These are phyloP conservation scores for Pelargonium fulgidum DNA, from an alignment of 441 rosid genomes.

Conservation along the genomic window DNA sequence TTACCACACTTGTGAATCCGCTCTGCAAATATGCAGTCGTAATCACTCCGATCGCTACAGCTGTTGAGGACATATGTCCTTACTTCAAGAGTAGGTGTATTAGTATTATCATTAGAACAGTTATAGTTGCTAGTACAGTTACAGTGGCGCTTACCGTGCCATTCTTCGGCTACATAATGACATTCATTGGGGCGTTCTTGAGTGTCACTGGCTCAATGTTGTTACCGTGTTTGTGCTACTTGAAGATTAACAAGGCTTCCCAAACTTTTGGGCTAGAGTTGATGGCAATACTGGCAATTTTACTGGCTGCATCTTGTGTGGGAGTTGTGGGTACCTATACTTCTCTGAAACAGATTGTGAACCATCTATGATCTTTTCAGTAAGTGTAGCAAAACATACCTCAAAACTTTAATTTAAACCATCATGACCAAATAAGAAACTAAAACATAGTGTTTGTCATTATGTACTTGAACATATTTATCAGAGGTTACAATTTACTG, in stretches of 20 bases:
- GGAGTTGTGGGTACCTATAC: no score
- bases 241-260: not conserved
- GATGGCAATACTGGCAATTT: no score
- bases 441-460: no score
- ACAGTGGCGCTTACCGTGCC: not conserved
- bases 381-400: no score
- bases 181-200: not conserved
- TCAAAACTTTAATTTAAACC: no score
- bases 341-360: no score
- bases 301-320: no score
- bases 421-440: no score
- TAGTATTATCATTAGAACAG: constrained; percentile 38
- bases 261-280: no score
- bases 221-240: not conserved
- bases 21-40: constrained; percentile 57
- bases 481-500: no score
- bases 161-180: not conserved
- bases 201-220: not conserved
- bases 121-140: constrained; percentile 32
- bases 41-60: constrained; percentile 44
- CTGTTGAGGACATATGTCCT: constrained; percentile 32
- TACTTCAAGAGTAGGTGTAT: constrained; percentile 24
- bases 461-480: no score
- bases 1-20: constrained; percentile 52
- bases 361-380: no score